Conservation (phyloP, 2,329 filamentous ascomycete genomes). For the Helotiales sp. region DNA sequence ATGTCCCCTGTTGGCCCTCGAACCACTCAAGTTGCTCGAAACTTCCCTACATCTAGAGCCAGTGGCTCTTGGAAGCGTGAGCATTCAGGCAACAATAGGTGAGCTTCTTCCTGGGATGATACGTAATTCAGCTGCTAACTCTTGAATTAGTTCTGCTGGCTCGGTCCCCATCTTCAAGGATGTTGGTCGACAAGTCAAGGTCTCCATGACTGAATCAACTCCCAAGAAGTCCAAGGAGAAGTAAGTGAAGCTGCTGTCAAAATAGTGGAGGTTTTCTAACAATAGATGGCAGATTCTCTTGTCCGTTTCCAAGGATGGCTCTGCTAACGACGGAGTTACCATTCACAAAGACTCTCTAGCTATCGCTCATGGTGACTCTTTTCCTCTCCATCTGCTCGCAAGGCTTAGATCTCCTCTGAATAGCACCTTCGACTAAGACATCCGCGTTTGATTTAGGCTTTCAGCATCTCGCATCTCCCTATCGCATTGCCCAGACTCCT, state of each 20-base stretch:
- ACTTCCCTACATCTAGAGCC: conserved; percentile 40
- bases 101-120: too few relatives aligned
- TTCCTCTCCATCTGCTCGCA: conserved; percentile 41
- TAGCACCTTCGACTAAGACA: too few relatives aligned
- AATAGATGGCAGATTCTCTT: too few relatives aligned
- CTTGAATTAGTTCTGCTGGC: conserved; percentile 28
- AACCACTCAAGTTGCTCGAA: conserved; percentile 40
- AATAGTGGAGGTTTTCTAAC: too few relatives aligned
- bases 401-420: too few relatives aligned
- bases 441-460: too few relatives aligned
- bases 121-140: conserved; percentile 6
- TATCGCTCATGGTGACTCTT: conserved; percentile 35
- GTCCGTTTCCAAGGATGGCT: conserved; percentile 43
- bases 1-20: conserved; percentile 40
- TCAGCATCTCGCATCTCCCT: too few relatives aligned
- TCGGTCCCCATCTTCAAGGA: conserved; percentile 41
- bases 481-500: too few relatives aligned
- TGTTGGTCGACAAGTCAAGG: conserved; percentile 39
- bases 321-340: conserved; percentile 41
- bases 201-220: conserved; percentile 36
- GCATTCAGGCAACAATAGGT: too few relatives aligned
- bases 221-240: conserved; percentile 37
- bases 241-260: conserved; percentile 31
- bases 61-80: conserved; percentile 44
- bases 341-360: conserved; percentile 42